phyloP scores from a whole-genome alignment of 257 asterid species.

The Echites panduratus region DNA sequence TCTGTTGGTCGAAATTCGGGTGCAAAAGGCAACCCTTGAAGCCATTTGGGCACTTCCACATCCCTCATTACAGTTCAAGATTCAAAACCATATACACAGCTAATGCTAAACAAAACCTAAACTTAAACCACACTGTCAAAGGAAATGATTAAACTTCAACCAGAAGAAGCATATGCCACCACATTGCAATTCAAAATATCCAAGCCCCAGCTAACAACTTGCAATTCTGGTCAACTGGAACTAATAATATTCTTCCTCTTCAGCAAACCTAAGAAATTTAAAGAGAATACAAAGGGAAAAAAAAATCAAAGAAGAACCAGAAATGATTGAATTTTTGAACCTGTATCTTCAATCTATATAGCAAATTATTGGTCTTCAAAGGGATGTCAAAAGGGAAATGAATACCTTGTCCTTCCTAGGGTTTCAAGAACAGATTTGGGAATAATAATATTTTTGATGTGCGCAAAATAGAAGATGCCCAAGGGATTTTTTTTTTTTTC shows the following conservation, averaged over 20 bases:
- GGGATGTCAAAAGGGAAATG: slow-evolving; percentile 2
- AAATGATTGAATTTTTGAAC: slow-evolving; percentile 3
- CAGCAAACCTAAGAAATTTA: not conserved
- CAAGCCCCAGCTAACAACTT: slow-evolving; percentile 19
- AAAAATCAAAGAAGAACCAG: not conserved
- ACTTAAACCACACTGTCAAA: not conserved
- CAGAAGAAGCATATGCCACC: not conserved
- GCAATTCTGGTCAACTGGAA: slow-evolving; percentile 1
- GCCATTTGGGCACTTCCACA: slow-evolving; percentile 83
- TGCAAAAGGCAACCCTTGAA: slow-evolving; percentile 78
- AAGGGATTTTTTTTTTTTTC: slow-evolving; percentile 9
- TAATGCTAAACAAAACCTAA: not conserved
- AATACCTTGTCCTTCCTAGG: not conserved
- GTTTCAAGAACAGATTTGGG: slow-evolving; percentile 4
- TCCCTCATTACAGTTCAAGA: slow-evolving; percentile 53
- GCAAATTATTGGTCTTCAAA: not conserved
- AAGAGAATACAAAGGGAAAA: not conserved
- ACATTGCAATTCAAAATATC: not conserved
- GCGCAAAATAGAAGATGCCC: slow-evolving; percentile 20
- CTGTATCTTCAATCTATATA: slow-evolving; percentile 15
- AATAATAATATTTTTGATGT: slow-evolving; percentile 1
- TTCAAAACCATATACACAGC: slow-evolving; percentile 29
- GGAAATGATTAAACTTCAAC: not conserved
- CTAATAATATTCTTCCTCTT: not conserved
- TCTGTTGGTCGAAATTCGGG: slow-evolving; percentile 97